A percentile compares a stretch with the other conserved stretches of the same genome.
These are phyloP conservation scores for Hygrocybe coccinea DNA, from an alignment of 768 basidiomycete genomes.

Conservation along the genomic window DNA sequence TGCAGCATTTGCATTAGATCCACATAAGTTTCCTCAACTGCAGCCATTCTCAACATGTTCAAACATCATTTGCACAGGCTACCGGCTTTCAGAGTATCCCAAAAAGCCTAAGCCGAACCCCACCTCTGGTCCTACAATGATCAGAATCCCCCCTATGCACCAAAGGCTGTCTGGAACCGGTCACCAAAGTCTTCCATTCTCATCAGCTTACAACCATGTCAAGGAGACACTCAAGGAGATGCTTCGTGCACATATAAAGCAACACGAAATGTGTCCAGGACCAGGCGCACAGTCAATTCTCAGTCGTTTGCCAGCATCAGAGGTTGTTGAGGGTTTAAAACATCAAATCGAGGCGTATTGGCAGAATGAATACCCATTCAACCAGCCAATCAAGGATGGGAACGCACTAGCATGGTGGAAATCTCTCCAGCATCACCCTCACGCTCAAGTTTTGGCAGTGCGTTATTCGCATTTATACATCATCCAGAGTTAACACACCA, in stretches of 20 bases:
- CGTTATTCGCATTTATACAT: slow-evolving; percentile 7
- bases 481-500: background rate
- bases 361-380: slow-evolving; percentile 13
- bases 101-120: slow-evolving; percentile 2
- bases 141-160: no score
- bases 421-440: slow-evolving; percentile 11
- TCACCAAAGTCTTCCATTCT: no score
- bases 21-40: slow-evolving; percentile 17
- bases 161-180: no score
- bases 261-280: no score
- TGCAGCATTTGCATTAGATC: slow-evolving; percentile 31
- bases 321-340: slow-evolving; percentile 4
- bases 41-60: background rate
- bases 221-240: no score
- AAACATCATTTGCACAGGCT: background rate
- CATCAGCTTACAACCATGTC: no score
- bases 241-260: no score
- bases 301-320: background rate
- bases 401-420: slow-evolving; percentile 14
- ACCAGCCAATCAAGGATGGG: background rate
- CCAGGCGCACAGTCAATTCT: no score
- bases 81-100: background rate
- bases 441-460: slow-evolving; percentile 30
- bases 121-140: slow-evolving; percentile 1
- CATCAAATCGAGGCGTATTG: slow-evolving; percentile 5